Percentiles rank a stretch among this genome's conserved stretches.
Conservation (phyloP, 225 moss, liverwort and hornwort genomes). For the Marchantia polymorpha region DNA sequence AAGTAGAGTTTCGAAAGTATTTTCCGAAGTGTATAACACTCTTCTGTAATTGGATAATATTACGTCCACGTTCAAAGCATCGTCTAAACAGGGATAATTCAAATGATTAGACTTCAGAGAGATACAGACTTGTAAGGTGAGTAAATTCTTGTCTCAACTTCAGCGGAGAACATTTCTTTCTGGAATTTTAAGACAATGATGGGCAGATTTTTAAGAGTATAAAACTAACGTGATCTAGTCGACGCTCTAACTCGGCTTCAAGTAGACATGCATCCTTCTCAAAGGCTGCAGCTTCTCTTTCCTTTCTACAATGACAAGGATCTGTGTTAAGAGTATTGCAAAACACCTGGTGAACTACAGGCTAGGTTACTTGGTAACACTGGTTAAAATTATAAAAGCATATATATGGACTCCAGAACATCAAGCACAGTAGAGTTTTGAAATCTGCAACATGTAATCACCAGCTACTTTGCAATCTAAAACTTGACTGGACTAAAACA, state of each 20-base stretch:
- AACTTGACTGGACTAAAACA: not conserved
- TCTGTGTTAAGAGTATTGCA: not conserved
- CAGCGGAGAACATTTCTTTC: not conserved
- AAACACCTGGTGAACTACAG: not conserved
- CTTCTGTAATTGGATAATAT: not conserved
- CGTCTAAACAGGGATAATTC: not conserved
- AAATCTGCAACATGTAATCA: too few species aligned
- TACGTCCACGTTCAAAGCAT: not conserved
- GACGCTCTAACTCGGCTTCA: slow-evolving; percentile 45
- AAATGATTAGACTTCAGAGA: not conserved
- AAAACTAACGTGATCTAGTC: slow-evolving; percentile 31
- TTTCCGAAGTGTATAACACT: not conserved
- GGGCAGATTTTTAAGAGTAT: not conserved
- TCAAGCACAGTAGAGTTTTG: too few species aligned
- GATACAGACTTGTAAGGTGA: not conserved
- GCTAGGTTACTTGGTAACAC: too few species aligned
- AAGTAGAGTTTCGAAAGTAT: not conserved
- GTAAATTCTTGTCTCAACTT: not conserved
- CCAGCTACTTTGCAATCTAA: too few species aligned
- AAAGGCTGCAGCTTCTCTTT: slow-evolving; percentile 32
- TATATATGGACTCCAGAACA: too few species aligned
- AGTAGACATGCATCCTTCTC: slow-evolving; percentile 37
- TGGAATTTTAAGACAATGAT: not conserved
- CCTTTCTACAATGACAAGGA: slow-evolving; percentile 34
- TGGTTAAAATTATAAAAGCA: too few species aligned